Base-by-base conservation (phyloP, 257 asterid species). In the Petunia secreta region DNA sequence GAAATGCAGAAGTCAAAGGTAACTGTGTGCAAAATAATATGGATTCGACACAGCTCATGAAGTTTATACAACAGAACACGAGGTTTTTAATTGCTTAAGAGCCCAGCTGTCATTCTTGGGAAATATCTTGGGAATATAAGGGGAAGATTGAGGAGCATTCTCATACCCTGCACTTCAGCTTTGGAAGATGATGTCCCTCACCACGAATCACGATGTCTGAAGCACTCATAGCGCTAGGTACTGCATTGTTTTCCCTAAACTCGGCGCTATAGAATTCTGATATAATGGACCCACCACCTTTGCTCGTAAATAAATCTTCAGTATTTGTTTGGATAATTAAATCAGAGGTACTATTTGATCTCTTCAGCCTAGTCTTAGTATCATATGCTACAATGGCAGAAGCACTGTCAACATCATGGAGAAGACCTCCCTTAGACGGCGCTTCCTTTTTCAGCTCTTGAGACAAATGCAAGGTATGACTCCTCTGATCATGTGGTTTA, bases 331-430 rank as follows among this genome's bases (percentile, higher is more conserved):
- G 91, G 82, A 90, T 78, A 80, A 74, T 86, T 87, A 94, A 85
- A 89, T 90, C 96, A 53, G 99, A 94, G 57, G 98, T 87, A 89
- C 99, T 96, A 84, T 88, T 96, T 79, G 98, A 96, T 90, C 91
- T 94, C 88, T 89, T 94, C 78, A 96, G 89, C 87, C 82, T 92
- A 86, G 82, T 91, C 82, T 64, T 85, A 68, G 40, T 87, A 80
- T 85, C 97, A 86, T 78, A 79, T 68, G 90, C 67, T 86, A 85
- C 78, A 81, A 73, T 62, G 75, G 87, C 79, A 78, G 83, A 86
- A 80, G 85, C 44, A 54, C 75, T 82, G 75, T 83, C 87, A 80
- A 82, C 74, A 79, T 87, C 93, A 87, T 85, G 39, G 60, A 81
- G 48, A 79, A 46, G 78, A 59, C 82, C 81, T 80, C 88, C 90